Base-by-base conservation (phyloP, 73 alveolate genomes). In the Blepharisma stoltei region DNA sequence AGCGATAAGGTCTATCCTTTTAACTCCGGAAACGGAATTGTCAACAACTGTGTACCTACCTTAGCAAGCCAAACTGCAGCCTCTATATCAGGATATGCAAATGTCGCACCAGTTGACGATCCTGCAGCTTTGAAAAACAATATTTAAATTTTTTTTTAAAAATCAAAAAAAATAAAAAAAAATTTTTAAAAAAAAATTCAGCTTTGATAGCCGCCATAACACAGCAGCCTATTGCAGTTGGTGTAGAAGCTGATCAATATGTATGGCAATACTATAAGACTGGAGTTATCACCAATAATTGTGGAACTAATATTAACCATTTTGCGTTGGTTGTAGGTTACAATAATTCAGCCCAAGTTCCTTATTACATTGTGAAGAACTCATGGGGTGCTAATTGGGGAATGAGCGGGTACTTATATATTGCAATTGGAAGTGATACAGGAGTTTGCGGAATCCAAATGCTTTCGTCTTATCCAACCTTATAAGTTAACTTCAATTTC, bases 301-400 rank as follows among this genome's bases (percentile, higher is more conserved):
- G 91, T 78, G 54, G 55, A 49, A 80, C 55, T 54, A 92, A 88
- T 53, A 88, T 89, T n/a, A 93, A 93, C 83, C 98, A 93, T 76
- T 97, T 97, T 54, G 98, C 89, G 80, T 86, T 92, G 18, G 95
- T 95, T 54, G 98, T 93, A 7, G 98, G 97, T 44, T 88, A 73
- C 71, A 94, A 96, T 7, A 76, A 66, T 48, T 1, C 41, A 32
- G 75, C 53, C 5, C 85, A 71, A 73, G 70, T 44, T 14, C 77
- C 69, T 6, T 88, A 82, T 87, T 91, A 86, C 82, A 81, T 92
- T 25, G 85, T 93, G 44, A 91, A 91, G 89, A 93, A 93, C 80
- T 90, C 94, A n/a, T 93, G 98, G 98, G 94, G 96, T 54, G 85
- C 83, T 47, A 81, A 76, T 5, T 93, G 96, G 97, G 98, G 97